Evolutionary conservation across 768 basidiomycete genomes (phyloP), one percentile per base, ranked within the genome.

Genomic region (Rhodotorula paludigena): DNA sequence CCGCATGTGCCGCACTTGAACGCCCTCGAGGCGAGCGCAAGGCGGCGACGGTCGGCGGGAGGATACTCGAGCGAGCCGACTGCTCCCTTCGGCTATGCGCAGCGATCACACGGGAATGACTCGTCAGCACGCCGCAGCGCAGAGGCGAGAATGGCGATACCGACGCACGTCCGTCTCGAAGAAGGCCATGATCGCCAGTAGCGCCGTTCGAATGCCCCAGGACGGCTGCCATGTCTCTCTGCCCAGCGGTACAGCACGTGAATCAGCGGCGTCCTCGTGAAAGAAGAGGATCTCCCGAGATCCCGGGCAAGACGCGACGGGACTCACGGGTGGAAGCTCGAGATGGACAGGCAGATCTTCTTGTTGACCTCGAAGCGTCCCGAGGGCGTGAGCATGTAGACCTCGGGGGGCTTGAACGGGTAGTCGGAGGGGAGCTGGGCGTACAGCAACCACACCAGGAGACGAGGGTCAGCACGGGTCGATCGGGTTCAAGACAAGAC

Each of bases 181-280:
- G 72, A 81, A 81, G 20, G 77, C 74, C 39, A 74, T 71, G 35
- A 81, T 71, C 0, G 79, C 80, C 5, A 79, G 57, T 30, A 81
- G 35, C 5, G 61, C 92, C 63, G 93, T 98, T 69, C 94, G 85
- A 28, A 98, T 89, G 62, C 94, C 94, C 94, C 94, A 98, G 33
- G 92, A 91, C 44, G 94, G 94, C 78, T 97, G 92, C 94, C 94
- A 98, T 39, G 90, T 82, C 73, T 97, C 94, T 78, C 90, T 97
- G 91, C 15, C n/a, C 1, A 25, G 15, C 4, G 25, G 42, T 30
- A 30, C 5, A 28, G 23, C 14, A 25, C 14, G 2, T 15, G 23
- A 4, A 14, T 3, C 25, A 30, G 6, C 15, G 12, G 28, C 18
- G 20, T 35, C 51, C 48, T 39, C 14, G 36, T 28, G 8, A 28